Percentiles rank a stretch among this genome's conserved stretches.
phyloP scores from a whole-genome alignment of 345 rosid species.

The Dipteronia sinensis region DNA sequence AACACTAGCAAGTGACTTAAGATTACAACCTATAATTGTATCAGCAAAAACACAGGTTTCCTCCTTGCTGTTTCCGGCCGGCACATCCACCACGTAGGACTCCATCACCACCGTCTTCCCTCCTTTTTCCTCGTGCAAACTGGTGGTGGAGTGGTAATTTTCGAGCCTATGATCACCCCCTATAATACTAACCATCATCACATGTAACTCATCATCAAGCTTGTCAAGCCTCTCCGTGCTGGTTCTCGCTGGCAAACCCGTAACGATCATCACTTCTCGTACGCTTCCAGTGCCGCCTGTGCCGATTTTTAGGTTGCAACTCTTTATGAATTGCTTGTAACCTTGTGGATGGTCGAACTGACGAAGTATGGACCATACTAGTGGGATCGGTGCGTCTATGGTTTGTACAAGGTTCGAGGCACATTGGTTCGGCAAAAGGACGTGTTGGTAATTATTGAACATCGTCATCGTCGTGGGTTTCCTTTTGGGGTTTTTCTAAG shows the following conservation, averaged over 20 bases:
- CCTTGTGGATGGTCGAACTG: slow-evolving; percentile 65
- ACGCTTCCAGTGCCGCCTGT: slow-evolving; percentile 46
- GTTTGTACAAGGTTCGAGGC: slow-evolving; percentile 48
- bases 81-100: slow-evolving; percentile 76
- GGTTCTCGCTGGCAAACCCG: slow-evolving; percentile 53
- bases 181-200: slow-evolving; percentile 55
- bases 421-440: slow-evolving; percentile 44
- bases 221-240: slow-evolving; percentile 66
- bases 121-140: slow-evolving; percentile 35
- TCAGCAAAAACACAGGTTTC: slow-evolving; percentile 57
- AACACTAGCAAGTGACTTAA: slow-evolving; percentile 56
- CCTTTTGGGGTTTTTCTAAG: not conserved
- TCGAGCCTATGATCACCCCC: slow-evolving; percentile 71
- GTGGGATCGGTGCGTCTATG: slow-evolving; percentile 57
- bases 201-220: slow-evolving; percentile 63
- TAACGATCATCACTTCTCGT: slow-evolving; percentile 48
- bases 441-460: slow-evolving; percentile 8
- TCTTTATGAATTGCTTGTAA: slow-evolving; percentile 63
- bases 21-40: slow-evolving; percentile 57
- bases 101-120: slow-evolving; percentile 53
- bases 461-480: slow-evolving; percentile 12
- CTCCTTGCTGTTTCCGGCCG: slow-evolving; percentile 57
- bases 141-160: slow-evolving; percentile 55
- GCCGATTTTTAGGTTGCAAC: slow-evolving; percentile 47
- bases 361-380: slow-evolving; percentile 72